Percentiles rank a stretch among this genome's conserved stretches.
These are phyloP conservation scores for Penicillium sp. DNA, from an alignment of 2,329 filamentous ascomycete genomes.

Conservation along the genomic window DNA sequence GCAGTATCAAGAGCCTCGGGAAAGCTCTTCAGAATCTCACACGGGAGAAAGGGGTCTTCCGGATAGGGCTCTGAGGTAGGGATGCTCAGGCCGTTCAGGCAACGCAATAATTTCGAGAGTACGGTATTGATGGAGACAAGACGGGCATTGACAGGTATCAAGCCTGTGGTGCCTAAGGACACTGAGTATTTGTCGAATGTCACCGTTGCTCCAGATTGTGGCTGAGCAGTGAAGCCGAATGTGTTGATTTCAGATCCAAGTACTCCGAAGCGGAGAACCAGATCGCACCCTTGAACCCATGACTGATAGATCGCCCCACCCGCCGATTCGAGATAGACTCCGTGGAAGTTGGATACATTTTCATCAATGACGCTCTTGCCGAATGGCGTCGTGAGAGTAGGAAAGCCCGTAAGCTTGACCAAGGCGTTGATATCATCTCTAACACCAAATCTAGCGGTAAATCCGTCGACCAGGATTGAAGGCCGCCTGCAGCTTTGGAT, in stretches of 20 bases:
- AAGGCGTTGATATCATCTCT: conserved; percentile 34
- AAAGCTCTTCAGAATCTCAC: neutral
- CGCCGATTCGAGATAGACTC: conserved; percentile 46
- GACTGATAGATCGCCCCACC: neutral
- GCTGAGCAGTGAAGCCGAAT: neutral
- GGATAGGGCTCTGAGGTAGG: neutral
- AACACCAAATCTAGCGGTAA: conserved; percentile 43
- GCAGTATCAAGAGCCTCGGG: neutral
- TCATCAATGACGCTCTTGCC: conserved; percentile 54
- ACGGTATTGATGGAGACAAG: neutral
- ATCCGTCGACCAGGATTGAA: conserved; percentile 54
- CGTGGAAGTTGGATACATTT: conserved; percentile 47
- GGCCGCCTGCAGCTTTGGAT: conserved; percentile 43
- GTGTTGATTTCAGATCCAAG: neutral
- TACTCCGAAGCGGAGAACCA: conserved; percentile 45
- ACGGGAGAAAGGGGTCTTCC: neutral
- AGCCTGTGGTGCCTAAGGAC: neutral
- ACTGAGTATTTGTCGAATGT: neutral
- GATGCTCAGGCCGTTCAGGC: neutral
- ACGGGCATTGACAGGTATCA: neutral
- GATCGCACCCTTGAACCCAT: conserved; percentile 33
- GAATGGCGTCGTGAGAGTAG: conserved; percentile 49
- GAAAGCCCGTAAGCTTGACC: conserved; percentile 45
- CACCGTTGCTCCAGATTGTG: neutral
- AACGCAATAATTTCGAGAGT: neutral